Evolutionary conservation across 768 basidiomycete genomes (phyloP), one percentile per base, ranked within the genome.

Genomic region (Cubamyces lactineus): DNA sequence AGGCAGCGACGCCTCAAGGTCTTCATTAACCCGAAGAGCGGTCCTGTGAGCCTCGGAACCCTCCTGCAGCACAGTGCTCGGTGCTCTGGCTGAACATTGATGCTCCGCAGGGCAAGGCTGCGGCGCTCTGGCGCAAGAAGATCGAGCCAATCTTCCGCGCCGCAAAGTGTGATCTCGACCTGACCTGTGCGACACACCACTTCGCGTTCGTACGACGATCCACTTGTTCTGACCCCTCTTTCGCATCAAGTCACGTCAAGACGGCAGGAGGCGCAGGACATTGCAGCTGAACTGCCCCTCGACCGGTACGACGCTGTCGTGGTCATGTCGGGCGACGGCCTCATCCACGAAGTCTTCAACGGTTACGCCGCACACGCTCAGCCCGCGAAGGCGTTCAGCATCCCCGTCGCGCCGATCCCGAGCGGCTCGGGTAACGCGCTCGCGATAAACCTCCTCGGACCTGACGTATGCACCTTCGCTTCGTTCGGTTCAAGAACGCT

Each of bases 401-500:
- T 86, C 30, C 91, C 94, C 1, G 74, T 96, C 24, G 85, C 86
- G 0, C 91, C 88, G 3, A 85, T 95, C 69, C 91, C 94, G 5
- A 86, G 88, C 17, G 92, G 92, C 2, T 91, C 91, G 13, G 92
- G 88, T 5, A 95, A 95, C 65, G 92, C 85, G 2, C 74, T 88
- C 23, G 81, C 87, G 24, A 72, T 94, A 24, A 93, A 92, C 67
- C 72, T 94, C 17, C 73, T 93, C 21, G 92, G 92, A n/a, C 63
- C 81, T 23, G 75, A 86, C 71, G 88, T 87, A 66, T 42, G 77
- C 70, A 24, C 21, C 21, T 15, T 47, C n/a, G 26, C 28, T 23
- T 55, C 11, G 21, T 41, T 54, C 34, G 34, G 34, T 34, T 34
- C 4, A 1, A 11, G 5, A 28, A 28, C 9, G 5, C 34, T 41